phyloP scores from a whole-genome alignment of 306 rosid species.

The Sicyos baderoa region DNA sequence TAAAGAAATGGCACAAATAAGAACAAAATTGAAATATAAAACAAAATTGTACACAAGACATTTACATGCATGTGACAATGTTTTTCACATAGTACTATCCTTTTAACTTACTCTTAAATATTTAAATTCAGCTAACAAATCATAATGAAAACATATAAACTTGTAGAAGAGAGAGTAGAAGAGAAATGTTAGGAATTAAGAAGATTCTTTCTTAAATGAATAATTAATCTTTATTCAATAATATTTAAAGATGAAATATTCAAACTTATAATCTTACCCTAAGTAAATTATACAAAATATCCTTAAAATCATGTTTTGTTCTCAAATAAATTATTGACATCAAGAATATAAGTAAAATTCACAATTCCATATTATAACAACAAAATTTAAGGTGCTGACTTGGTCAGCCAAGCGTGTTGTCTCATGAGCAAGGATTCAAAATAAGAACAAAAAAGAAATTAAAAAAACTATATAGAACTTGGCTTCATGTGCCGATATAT shows the following conservation, averaged over 20 bases:
- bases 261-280: too few species aligned
- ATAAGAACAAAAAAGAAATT: too few species aligned
- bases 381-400: too few species aligned
- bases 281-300: too few species aligned
- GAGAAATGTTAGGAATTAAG: not conserved
- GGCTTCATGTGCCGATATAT: too few species aligned
- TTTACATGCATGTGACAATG: not conserved
- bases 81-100: not conserved
- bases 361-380: too few species aligned
- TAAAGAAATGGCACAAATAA: not conserved
- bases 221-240: not conserved
- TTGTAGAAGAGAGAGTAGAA: not conserved
- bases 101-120: not conserved
- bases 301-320: too few species aligned
- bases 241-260: not conserved
- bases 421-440: too few species aligned
- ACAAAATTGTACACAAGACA: not conserved
- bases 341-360: too few species aligned
- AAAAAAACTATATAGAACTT: too few species aligned
- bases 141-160: not conserved
- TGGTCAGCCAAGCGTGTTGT: too few species aligned
- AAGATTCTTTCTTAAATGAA: not conserved
- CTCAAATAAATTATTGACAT: too few species aligned
- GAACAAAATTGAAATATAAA: not conserved
- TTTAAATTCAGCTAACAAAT: not conserved